Evolutionary conservation across 495 filamentous ascomycete species (phyloP).

Genomic region (Lepidopterella palustris): DNA sequence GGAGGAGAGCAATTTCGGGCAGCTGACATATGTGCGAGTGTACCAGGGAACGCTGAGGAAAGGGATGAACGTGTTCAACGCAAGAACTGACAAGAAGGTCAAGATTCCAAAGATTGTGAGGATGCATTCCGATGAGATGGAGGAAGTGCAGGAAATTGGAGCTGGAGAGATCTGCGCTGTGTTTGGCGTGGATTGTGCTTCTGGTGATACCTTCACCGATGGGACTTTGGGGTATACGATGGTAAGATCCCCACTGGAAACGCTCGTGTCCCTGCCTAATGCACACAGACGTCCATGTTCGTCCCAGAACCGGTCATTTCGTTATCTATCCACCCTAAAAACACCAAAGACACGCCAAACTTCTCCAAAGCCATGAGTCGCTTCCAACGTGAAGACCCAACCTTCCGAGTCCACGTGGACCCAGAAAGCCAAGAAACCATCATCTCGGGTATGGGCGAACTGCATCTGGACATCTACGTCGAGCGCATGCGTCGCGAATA

Average conservation of each 20-base stretch:
- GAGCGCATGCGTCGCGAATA: constrained; percentile 98
- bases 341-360: constrained; percentile 83
- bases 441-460: constrained; percentile 97
- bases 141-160: constrained; percentile 84
- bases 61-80: constrained; percentile 86
- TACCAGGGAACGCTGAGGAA: constrained; percentile 92
- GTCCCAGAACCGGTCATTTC: constrained; percentile 98
- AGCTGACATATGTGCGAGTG: constrained; percentile 96
- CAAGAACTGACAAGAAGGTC: constrained; percentile 89
- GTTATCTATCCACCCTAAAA: constrained; percentile 93
- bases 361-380: constrained; percentile 98
- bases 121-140: constrained; percentile 99
- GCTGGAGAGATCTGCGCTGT: constrained; percentile 98
- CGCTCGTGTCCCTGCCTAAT: constrained; percentile 10
- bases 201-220: constrained; percentile 97
- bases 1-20: constrained; percentile 97
- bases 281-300: constrained; percentile 73
- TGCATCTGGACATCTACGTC: constrained; percentile 95
- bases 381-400: constrained; percentile 98
- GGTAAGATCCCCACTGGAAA: constrained; percentile 33
- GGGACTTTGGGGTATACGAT: constrained; percentile 89
- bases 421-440: constrained; percentile 88
- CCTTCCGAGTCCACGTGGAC: constrained; percentile 92
- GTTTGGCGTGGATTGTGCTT: constrained; percentile 96
- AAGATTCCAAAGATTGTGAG: constrained; percentile 96